phyloP scores from a whole-genome alignment of 2,329 filamentous ascomycete species.

The Cyclaneusma minus region DNA sequence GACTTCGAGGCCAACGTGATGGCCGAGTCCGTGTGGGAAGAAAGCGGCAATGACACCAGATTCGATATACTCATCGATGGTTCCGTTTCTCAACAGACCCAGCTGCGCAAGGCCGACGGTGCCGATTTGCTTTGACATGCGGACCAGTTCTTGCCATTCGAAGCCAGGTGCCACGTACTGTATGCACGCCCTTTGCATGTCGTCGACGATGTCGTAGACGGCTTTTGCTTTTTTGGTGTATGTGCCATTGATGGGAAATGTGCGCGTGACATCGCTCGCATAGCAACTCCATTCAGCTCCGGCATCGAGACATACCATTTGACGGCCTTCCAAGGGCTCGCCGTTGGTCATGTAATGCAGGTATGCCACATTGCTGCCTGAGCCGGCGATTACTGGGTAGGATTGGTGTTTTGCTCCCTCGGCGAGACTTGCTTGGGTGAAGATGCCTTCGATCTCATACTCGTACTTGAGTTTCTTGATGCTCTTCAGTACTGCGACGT shows the following conservation, averaged over 20 bases:
- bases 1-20: slow-evolving; percentile 50
- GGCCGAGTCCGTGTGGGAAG: slow-evolving; percentile 50
- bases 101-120: slow-evolving; percentile 54
- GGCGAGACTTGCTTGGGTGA: slow-evolving; percentile 56
- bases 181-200: slow-evolving; percentile 70
- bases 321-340: slow-evolving; percentile 48
- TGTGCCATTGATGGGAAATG: slow-evolving; percentile 59
- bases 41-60: slow-evolving; percentile 42
- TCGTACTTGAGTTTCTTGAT: slow-evolving; percentile 56
- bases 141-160: slow-evolving; percentile 56
- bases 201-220: slow-evolving; percentile 63
- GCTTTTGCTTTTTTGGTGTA: slow-evolving; percentile 55
- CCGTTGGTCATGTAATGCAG: slow-evolving; percentile 81
- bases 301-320: slow-evolving; percentile 73
- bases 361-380: slow-evolving; percentile 67
- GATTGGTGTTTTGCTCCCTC: slow-evolving; percentile 63
- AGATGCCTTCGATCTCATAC: slow-evolving; percentile 67
- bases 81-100: slow-evolving; percentile 54
- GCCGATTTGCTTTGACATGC: slow-evolving; percentile 57
- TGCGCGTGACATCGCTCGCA: slow-evolving; percentile 79
- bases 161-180: slow-evolving; percentile 51
- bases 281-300: slow-evolving; percentile 78
- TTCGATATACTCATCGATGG: slow-evolving; percentile 33
- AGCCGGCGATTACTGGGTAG: slow-evolving; percentile 79
- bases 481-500: slow-evolving; percentile 53